These are phyloP conservation scores for Solanum arcanum DNA, from an alignment of 257 asterid species.

Conservation along the genomic window DNA sequence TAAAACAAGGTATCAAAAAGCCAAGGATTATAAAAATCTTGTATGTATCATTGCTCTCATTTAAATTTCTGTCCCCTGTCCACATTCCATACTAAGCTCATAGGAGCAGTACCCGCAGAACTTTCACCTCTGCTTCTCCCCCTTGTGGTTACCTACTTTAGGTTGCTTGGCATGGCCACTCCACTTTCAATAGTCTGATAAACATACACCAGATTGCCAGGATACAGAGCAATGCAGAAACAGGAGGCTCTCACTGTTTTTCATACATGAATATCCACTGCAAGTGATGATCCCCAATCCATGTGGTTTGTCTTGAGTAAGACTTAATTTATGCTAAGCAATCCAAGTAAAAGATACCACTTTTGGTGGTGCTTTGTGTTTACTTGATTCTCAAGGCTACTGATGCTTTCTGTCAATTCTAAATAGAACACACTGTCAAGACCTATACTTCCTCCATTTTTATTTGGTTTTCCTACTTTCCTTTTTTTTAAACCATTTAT, in stretches of 20 bases:
- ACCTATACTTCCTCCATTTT: not conserved
- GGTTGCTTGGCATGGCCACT: not conserved
- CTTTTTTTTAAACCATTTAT: no score
- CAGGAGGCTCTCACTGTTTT: not conserved
- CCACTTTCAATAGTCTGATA: not conserved
- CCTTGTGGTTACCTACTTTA: not conserved
- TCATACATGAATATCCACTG: not conserved
- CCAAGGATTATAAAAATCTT: not conserved
- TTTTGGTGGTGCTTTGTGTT: not conserved
- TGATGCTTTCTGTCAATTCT: not conserved
- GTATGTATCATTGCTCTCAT: not conserved
- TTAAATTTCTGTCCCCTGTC: not conserved
- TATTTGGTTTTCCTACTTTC: no score
- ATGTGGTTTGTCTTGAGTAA: not conserved
- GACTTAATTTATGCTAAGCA: not conserved
- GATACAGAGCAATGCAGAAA: not conserved
- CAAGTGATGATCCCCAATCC: not conserved
- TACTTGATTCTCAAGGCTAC: not conserved
- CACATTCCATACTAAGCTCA: not conserved
- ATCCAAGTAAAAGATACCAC: not conserved
- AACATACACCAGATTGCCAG: not conserved
- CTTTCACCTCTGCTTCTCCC: not conserved
- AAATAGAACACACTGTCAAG: not conserved
- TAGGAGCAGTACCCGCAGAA: not conserved
- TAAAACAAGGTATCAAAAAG: not conserved